A percentile compares a stretch with the other conserved stretches of the same genome.
These are phyloP conservation scores for Fraxinus quadrangulata DNA, from an alignment of 257 asterid genomes.

Conservation along the genomic window DNA sequence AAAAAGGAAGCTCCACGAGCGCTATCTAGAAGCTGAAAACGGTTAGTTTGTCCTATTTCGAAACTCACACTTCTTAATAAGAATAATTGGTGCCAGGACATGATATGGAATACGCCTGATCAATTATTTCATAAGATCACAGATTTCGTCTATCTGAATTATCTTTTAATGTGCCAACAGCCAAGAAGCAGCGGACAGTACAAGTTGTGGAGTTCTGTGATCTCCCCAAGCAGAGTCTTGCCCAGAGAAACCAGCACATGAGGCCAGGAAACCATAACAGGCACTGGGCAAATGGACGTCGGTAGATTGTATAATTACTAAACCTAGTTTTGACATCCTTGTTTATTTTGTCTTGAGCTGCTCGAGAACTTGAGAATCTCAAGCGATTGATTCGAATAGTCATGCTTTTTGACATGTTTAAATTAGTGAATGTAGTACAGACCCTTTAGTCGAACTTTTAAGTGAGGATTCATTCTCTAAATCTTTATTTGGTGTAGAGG, in stretches of 20 bases:
- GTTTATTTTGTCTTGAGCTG: conserved; percentile 20
- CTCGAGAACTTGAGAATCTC: conserved; percentile 18
- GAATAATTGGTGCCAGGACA: not conserved
- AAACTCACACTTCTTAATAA: not conserved
- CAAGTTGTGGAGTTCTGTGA: conserved; percentile 84
- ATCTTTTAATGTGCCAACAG: conserved; percentile 36
- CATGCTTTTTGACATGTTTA: conserved; percentile 20
- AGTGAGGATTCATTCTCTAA: conserved; percentile 18
- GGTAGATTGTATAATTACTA: conserved; percentile 35
- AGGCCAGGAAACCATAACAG: conserved; percentile 62
- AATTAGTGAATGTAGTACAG: conserved; percentile 28
- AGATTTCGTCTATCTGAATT: not conserved
- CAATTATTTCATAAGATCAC: not conserved
- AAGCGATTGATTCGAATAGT: conserved; percentile 4
- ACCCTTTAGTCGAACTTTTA: conserved; percentile 27
- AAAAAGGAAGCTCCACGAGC: conserved; percentile 92
- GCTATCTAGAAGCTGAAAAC: conserved; percentile 86
- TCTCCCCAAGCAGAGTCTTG: conserved; percentile 68
- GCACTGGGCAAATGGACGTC: conserved; percentile 59
- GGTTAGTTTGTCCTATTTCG: conserved; percentile 48
- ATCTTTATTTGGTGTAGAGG: conserved; percentile 4
- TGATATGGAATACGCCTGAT: not conserved
- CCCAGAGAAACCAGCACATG: conserved; percentile 52
- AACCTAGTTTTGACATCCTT: conserved; percentile 22
- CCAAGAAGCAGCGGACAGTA: conserved; percentile 78